phyloP scores from a whole-genome alignment of 2,329 filamentous ascomycete genomes.

The Endoconidiophora laricicola region DNA sequence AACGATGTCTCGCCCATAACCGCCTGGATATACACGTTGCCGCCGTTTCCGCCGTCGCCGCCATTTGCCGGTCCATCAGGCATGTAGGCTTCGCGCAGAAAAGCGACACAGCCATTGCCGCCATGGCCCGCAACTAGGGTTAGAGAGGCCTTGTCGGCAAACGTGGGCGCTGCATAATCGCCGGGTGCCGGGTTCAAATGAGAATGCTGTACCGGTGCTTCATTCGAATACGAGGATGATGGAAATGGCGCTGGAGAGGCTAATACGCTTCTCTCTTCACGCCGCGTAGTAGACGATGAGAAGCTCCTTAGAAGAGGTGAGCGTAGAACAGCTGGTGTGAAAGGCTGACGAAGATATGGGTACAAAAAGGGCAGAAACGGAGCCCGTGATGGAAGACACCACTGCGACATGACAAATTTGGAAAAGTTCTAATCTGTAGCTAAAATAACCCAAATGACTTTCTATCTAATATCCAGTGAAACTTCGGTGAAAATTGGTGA shows the following conservation, averaged over 20 bases:
- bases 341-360: conserved; percentile 23
- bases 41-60: conserved; percentile 81
- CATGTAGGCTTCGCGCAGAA: conserved; percentile 79
- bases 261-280: background rate
- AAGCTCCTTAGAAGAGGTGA: conserved; percentile 12
- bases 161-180: conserved; percentile 68
- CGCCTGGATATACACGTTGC: conserved; percentile 87
- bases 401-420: conserved; percentile 24
- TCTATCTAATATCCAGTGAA: background rate
- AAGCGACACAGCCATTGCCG: conserved; percentile 87
- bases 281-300: conserved; percentile 17
- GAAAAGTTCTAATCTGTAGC: background rate
- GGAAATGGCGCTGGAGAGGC: conserved; percentile 14
- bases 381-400: conserved; percentile 23
- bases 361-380: conserved; percentile 34
- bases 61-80: conserved; percentile 84
- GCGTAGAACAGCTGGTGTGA: conserved; percentile 3
- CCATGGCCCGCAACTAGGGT: conserved; percentile 64
- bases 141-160: conserved; percentile 71
- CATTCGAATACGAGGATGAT: conserved; percentile 17
- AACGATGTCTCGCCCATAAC: conserved; percentile 80
- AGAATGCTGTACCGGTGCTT: conserved; percentile 21
- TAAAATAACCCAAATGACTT: background rate
- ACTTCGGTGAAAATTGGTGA: no score
- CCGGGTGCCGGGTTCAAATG: conserved; percentile 68